phyloP scores from a whole-genome alignment of 306 rosid species.

The Bauhinia variegata region DNA sequence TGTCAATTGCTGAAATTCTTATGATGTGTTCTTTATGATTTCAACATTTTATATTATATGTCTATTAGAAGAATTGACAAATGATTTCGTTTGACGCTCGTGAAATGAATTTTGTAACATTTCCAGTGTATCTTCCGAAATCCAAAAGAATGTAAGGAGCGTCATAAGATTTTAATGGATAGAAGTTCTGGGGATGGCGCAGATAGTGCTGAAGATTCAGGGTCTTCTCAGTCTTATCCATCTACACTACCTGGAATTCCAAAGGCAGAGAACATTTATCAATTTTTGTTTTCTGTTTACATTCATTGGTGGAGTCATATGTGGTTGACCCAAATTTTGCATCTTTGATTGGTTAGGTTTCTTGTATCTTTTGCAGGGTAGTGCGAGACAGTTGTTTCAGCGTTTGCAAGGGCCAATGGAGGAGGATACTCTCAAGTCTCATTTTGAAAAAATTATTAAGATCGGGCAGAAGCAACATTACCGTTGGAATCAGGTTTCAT shows the following conservation, averaged over 20 bases:
- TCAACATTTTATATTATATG: neutral
- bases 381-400: constrained; percentile 89
- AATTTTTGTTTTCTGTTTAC: neutral
- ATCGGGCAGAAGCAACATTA: constrained; percentile 69
- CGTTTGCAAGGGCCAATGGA: constrained; percentile 84
- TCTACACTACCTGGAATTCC: constrained; percentile 85
- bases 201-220: constrained; percentile 93
- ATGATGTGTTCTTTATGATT: too few relatives aligned
- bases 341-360: constrained; percentile 33
- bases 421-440: constrained; percentile 76
- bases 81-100: constrained; percentile 1
- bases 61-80: neutral
- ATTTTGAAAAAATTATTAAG: constrained; percentile 79
- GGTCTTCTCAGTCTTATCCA: constrained; percentile 84
- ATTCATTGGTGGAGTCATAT: neutral
- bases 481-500: constrained; percentile 67
- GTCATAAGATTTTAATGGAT: constrained; percentile 82
- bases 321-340: constrained; percentile 17
- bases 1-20: too few relatives aligned
- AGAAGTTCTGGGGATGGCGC: constrained; percentile 77
- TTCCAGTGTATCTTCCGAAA: constrained; percentile 75
- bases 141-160: constrained; percentile 88
- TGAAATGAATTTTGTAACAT: constrained; percentile 24
- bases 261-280: constrained; percentile 56
- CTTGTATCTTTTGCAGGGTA: constrained; percentile 61